These are phyloP conservation scores for Tetramitus jugosus DNA, from an alignment of 208 protist genomes.

Conservation along the genomic window DNA sequence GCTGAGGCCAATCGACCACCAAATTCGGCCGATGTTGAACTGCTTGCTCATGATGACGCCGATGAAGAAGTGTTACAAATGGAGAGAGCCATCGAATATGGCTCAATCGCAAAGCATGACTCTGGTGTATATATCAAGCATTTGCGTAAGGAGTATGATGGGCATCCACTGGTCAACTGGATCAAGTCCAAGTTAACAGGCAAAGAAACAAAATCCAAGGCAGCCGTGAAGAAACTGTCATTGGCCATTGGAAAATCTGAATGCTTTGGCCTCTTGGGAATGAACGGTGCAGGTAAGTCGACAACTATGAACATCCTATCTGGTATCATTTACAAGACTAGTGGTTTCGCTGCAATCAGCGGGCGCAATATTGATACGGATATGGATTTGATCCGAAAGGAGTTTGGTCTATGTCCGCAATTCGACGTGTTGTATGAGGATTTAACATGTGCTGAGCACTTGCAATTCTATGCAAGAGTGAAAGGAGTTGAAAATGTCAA, in stretches of 20 bases:
- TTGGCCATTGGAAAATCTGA: constrained; percentile 38
- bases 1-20: no score
- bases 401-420: constrained; percentile 89
- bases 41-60: no score
- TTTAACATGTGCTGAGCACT: constrained; percentile 80
- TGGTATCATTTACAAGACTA: constrained; percentile 56
- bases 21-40: no score
- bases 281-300: constrained; percentile 59
- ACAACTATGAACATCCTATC: constrained; percentile 50
- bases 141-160: no score
- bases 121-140: no score
- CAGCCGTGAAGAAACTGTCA: neutral
- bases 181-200: no score
- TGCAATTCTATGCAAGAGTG: constrained; percentile 71
- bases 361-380: constrained; percentile 45
- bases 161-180: no score
- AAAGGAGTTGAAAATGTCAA: constrained; percentile 61
- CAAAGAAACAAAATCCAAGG: neutral
- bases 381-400: constrained; percentile 52
- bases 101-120: no score
- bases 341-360: constrained; percentile 46
- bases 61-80: no score
- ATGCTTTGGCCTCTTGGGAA: constrained; percentile 65
- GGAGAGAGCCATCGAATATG: no score
- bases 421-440: constrained; percentile 80